phyloP scores from a whole-genome alignment of 2,329 filamentous ascomycete species.

The Lasiodiplodia citricola region DNA sequence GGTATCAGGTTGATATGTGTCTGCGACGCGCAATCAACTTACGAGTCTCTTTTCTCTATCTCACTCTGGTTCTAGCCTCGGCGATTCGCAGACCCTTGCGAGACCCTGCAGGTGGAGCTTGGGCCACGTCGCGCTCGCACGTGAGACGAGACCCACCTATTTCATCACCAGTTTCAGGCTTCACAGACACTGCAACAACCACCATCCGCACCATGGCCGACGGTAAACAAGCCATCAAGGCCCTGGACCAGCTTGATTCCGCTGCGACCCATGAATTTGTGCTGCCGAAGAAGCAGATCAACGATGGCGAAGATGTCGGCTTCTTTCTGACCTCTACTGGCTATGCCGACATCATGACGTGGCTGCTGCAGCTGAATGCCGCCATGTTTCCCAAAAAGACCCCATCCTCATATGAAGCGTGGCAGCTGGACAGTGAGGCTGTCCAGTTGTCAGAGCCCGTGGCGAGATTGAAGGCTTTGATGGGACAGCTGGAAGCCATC shows the following conservation, averaged over 20 bases:
- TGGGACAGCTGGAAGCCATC: slow-evolving; percentile 68
- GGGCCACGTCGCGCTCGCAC: slow-evolving; percentile 25
- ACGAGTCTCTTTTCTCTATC: not conserved
- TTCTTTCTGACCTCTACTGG: slow-evolving; percentile 81
- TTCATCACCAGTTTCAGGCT: slow-evolving; percentile 14
- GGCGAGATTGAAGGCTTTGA: slow-evolving; percentile 66
- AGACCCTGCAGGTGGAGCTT: slow-evolving; percentile 21
- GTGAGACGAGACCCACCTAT: slow-evolving; percentile 16
- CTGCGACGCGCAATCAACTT: not conserved
- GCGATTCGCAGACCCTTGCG: not conserved
- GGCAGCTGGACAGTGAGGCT: slow-evolving; percentile 52
- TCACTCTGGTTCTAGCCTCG: not conserved
- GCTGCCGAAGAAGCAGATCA: slow-evolving; percentile 78
- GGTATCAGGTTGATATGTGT: not conserved
- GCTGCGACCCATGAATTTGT: slow-evolving; percentile 57
- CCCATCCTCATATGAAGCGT: slow-evolving; percentile 56
- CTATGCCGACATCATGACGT: slow-evolving; percentile 85
- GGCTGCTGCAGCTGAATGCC: slow-evolving; percentile 87
- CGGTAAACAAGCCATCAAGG: slow-evolving; percentile 27
- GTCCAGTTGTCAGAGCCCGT: slow-evolving; percentile 63
- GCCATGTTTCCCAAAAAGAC: slow-evolving; percentile 75
- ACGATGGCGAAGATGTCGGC: slow-evolving; percentile 80
- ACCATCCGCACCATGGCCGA: slow-evolving; percentile 21
- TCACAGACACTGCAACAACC: slow-evolving; percentile 4
- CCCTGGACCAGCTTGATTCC: slow-evolving; percentile 35